Percentiles rank a stretch among this genome's conserved stretches.
Evolutionary conservation across 371 early-diverging fungal genomes (phyloP).

Genomic region (Gilbertella persicaria): DNA sequence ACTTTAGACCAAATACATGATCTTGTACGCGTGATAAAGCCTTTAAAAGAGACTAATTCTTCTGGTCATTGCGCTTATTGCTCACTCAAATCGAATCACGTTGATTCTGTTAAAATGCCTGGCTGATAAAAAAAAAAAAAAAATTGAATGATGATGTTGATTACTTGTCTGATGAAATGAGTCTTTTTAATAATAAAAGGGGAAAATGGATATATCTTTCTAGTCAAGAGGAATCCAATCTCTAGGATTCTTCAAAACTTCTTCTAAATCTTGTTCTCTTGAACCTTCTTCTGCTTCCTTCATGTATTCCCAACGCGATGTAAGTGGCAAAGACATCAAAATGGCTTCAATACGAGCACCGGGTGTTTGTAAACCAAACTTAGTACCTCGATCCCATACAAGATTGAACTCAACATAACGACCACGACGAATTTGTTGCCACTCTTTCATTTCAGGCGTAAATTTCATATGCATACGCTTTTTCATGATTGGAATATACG

Average conservation of each 20-base stretch:
- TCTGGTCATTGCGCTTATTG: too few relatives aligned
- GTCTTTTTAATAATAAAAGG: too few relatives aligned
- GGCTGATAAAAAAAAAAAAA: not conserved
- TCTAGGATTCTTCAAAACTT: conserved; percentile 78
- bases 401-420: conserved; percentile 89
- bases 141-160: too few relatives aligned
- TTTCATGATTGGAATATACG: conserved; percentile 80
- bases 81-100: too few relatives aligned
- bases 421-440: conserved; percentile 86
- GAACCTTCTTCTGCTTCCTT: conserved; percentile 67
- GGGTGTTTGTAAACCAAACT: conserved; percentile 85
- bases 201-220: too few relatives aligned
- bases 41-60: too few relatives aligned
- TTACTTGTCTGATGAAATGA: too few relatives aligned
- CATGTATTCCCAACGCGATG: conserved; percentile 87
- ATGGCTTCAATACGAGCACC: conserved; percentile 84
- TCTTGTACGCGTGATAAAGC: too few relatives aligned
- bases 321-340: conserved; percentile 79
- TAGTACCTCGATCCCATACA: conserved; percentile 85
- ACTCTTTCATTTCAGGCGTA: conserved; percentile 65
- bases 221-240: conserved; percentile 72
- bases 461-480: conserved; percentile 65
- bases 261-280: conserved; percentile 71
- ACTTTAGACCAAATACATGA: too few relatives aligned
- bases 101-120: too few relatives aligned